Conservation (phyloP, 257 asterid genomes). For the Paraleonurus japonicus region DNA sequence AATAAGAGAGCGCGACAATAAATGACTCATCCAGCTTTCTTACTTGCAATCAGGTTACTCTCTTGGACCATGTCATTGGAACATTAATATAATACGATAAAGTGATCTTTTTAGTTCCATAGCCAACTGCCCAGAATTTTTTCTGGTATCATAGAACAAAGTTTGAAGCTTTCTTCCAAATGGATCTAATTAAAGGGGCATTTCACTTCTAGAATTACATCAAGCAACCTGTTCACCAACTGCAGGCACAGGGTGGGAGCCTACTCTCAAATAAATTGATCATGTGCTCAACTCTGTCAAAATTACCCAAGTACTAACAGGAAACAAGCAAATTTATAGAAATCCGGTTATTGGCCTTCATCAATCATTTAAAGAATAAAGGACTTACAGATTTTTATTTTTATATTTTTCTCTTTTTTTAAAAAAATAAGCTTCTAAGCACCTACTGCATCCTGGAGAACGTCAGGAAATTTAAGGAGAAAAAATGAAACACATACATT, state of each 20-base stretch:
- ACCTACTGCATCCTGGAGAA: background rate
- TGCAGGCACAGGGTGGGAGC: no score
- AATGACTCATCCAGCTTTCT: background rate
- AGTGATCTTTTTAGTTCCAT: background rate
- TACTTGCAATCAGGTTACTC: conserved; percentile 11
- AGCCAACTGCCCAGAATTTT: background rate
- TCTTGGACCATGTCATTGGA: background rate
- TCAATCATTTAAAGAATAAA: conserved; percentile 8
- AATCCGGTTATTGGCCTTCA: background rate
- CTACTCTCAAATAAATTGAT: no score
- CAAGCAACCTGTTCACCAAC: no score
- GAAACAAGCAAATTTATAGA: background rate
- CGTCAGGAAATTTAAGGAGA: background rate
- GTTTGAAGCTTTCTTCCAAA: no score
- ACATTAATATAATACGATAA: no score
- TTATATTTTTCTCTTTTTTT: no score
- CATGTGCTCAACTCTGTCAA: background rate
- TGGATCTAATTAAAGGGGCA: no score
- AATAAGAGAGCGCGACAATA: background rate
- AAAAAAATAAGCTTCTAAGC: conserved; percentile 11
- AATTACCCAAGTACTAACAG: background rate
- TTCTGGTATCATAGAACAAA: no score
- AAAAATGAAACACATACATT: conserved; percentile 4
- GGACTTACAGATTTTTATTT: background rate
- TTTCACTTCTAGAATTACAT: no score